phyloP scores from a whole-genome alignment of 257 asterid genomes.

The Nicotiana tomentosiformis region DNA sequence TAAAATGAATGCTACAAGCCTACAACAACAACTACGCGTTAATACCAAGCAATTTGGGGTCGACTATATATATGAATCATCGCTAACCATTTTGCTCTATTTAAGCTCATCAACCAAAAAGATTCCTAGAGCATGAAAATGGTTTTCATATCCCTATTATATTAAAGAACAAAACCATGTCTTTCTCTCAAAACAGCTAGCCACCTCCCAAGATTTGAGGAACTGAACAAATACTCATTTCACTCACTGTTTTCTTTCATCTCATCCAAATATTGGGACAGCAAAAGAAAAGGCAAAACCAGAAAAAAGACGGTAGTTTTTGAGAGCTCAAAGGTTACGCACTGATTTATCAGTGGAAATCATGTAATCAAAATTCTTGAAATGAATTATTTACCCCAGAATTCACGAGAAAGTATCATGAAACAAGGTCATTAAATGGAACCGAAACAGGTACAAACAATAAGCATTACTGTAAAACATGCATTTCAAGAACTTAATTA shows the following conservation, averaged over 20 bases:
- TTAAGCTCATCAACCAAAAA: too few species aligned
- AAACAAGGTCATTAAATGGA: background rate
- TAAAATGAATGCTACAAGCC: too few species aligned
- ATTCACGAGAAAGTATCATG: background rate
- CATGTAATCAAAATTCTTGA: background rate
- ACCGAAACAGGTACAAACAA: background rate
- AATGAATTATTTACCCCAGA: background rate
- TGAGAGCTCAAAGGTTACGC: background rate
- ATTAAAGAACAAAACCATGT: background rate
- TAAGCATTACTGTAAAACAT: background rate
- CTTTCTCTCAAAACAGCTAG: background rate
- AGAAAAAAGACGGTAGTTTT: background rate
- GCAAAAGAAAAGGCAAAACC: background rate
- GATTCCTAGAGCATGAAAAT: too few species aligned
- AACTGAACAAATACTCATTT: background rate
- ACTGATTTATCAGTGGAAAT: background rate
- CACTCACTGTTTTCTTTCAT: background rate
- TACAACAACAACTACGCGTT: too few species aligned
- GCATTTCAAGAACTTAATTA: background rate
- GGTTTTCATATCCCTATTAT: too few species aligned
- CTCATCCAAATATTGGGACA: background rate
- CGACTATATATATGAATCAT: too few species aligned
- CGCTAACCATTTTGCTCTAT: too few species aligned
- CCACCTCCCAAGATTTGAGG: background rate
- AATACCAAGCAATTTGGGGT: too few species aligned